Evolutionary conservation across 192 early-diverging fungal genomes (phyloP).

Genomic region (Backusella mclennaniae): DNA sequence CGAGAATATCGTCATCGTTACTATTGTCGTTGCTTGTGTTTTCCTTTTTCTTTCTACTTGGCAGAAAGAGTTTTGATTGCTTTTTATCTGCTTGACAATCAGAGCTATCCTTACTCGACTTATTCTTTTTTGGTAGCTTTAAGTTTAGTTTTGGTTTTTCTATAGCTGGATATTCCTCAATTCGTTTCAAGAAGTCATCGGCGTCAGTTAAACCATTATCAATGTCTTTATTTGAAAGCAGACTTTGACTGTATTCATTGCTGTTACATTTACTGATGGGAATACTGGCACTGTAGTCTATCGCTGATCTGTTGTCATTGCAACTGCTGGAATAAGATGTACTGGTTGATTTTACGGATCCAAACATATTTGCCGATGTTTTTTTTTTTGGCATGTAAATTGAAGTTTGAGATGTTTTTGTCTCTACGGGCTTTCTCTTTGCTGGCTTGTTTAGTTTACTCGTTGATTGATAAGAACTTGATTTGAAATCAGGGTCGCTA

Average conservation of each 20-base stretch:
- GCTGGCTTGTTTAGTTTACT: background rate
- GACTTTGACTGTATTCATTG: background rate
- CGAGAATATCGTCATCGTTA: background rate
- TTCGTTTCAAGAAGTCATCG: background rate
- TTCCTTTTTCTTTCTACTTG: background rate
- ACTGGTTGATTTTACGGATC: background rate
- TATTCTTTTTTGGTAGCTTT: background rate
- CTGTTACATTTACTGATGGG: background rate
- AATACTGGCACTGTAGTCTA: background rate
- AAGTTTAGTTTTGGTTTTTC: background rate
- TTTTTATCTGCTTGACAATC: background rate
- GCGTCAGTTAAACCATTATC: background rate
- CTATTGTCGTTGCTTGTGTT: no score
- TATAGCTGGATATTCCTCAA: background rate
- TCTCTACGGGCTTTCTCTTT: background rate
- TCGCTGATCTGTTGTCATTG: background rate
- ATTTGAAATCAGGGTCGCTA: background rate
- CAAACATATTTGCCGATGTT: background rate
- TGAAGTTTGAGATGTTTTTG: background rate
- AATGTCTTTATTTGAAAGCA: background rate
- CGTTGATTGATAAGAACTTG: background rate
- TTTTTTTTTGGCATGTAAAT: background rate
- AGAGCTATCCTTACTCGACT: background rate
- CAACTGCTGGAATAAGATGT: background rate
- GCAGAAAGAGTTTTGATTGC: background rate